These are phyloP conservation scores for Penicillium cosmopolitanum DNA, from an alignment of 495 filamentous ascomycete genomes.

Conservation along the genomic window DNA sequence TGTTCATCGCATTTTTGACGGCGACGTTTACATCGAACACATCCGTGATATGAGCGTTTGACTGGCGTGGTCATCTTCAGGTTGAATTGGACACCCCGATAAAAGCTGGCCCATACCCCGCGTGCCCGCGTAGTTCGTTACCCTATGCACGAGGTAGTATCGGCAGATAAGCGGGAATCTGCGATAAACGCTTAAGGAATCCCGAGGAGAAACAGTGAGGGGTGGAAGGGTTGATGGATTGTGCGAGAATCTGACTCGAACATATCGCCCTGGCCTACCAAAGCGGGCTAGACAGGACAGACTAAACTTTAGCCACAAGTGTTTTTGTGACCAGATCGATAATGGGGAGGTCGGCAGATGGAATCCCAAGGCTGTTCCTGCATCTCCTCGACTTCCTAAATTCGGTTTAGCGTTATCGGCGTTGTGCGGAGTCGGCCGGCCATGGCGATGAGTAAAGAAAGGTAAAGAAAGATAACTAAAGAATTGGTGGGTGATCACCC, in stretches of 20 bases:
- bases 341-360: background rate
- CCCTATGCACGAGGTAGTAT: background rate
- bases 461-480: background rate
- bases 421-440: constrained; percentile 2
- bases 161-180: background rate
- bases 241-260: background rate
- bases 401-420: constrained; percentile 14
- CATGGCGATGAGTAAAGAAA: no score
- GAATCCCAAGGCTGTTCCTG: background rate
- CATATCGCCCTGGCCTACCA: constrained; percentile 5
- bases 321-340: background rate
- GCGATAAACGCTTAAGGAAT: background rate
- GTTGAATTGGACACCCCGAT: background rate
- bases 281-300: background rate
- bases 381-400: constrained; percentile 19
- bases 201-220: constrained; percentile 1
- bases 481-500: background rate
- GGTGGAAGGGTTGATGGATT: background rate
- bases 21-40: constrained; percentile 21
- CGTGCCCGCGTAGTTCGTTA: constrained; percentile 7
- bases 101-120: background rate
- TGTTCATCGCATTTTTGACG: constrained; percentile 25
- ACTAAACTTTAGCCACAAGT: background rate
- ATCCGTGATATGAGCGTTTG: constrained; percentile 20
- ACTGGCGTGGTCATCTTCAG: background rate